Evolutionary conservation across 768 basidiomycete genomes (phyloP).

Genomic region (Xerocomellus chrysenteron): DNA sequence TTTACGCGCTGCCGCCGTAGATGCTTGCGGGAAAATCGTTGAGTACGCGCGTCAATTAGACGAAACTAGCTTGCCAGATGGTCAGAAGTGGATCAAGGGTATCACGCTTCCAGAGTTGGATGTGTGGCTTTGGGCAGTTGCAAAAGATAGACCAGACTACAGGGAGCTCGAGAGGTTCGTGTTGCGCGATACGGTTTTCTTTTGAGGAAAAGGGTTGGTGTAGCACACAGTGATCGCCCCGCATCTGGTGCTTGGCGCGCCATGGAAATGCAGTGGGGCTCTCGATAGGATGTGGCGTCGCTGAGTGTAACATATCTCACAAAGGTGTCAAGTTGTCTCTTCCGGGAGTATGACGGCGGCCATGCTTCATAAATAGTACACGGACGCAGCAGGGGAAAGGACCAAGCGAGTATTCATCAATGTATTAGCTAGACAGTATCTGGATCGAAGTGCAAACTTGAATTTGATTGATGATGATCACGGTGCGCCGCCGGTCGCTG

Average conservation of each 20-base stretch:
- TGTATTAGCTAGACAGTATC: not conserved
- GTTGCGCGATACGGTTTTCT: conserved; percentile 65
- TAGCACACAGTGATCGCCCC: not conserved
- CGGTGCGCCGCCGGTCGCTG: conserved; percentile 3
- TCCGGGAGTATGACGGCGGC: not conserved
- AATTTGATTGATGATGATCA: conserved; percentile 19
- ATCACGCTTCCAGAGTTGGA: conserved; percentile 64
- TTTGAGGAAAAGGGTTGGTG: conserved; percentile 36
- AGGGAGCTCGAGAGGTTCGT: conserved; percentile 64
- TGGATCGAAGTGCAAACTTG: conserved; percentile 8
- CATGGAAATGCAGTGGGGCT: not conserved
- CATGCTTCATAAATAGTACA: not conserved
- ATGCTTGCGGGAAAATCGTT: conserved; percentile 73
- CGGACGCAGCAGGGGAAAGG: not conserved
- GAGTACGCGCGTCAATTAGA: conserved; percentile 44
- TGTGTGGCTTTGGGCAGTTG: conserved; percentile 80
- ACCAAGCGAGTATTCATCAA: conserved; percentile 1
- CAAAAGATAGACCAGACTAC: conserved; percentile 76
- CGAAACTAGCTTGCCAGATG: conserved; percentile 22
- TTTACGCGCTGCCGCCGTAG: conserved; percentile 75
- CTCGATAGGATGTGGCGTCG: not conserved
- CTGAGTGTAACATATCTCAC: not conserved
- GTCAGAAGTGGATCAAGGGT: conserved; percentile 49
- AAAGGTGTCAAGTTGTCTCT: not conserved
- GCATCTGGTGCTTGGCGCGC: not conserved